Percentiles rank a stretch among this genome's conserved stretches.
These are phyloP conservation scores for Martiniozyma asiatica DNA, from an alignment of 1,139 yeast species.

Conservation along the genomic window DNA sequence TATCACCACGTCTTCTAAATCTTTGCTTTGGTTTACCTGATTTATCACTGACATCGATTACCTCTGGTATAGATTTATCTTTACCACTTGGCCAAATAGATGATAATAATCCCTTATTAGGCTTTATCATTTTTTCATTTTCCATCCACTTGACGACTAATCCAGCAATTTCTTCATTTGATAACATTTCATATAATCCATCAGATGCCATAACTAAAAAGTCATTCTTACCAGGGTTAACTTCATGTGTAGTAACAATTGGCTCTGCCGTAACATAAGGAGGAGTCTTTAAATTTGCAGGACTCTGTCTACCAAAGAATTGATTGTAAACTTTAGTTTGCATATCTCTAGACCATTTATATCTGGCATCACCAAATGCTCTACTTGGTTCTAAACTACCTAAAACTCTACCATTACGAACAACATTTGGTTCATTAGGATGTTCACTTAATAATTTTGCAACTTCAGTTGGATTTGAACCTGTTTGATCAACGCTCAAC, in stretches of 20 bases:
- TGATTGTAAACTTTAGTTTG: slow-evolving; percentile 66
- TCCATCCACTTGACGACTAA: slow-evolving; percentile 93
- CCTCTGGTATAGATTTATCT: slow-evolving; percentile 49
- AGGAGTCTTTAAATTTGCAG: slow-evolving; percentile 71
- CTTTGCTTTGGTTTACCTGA: slow-evolving; percentile 46
- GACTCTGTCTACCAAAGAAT: slow-evolving; percentile 76
- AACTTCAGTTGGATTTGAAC: slow-evolving; percentile 80
- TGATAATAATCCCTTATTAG: slow-evolving; percentile 25
- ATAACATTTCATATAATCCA: slow-evolving; percentile 83
- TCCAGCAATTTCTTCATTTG: slow-evolving; percentile 87
- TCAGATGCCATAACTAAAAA: slow-evolving; percentile 91
- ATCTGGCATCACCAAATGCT: slow-evolving; percentile 95
- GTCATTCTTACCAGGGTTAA: slow-evolving; percentile 62
- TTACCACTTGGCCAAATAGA: slow-evolving; percentile 30
- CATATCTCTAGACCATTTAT: slow-evolving; percentile 66
- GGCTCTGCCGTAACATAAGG: slow-evolving; percentile 98
- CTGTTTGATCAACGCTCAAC: slow-evolving; percentile 86
- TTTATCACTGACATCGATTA: slow-evolving; percentile 48
- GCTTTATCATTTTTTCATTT: slow-evolving; percentile 50
- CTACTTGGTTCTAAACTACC: slow-evolving; percentile 95
- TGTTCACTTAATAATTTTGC: slow-evolving; percentile 77
- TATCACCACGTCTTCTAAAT: slow-evolving; percentile 31
- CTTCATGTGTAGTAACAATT: slow-evolving; percentile 71
- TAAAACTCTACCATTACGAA: slow-evolving; percentile 78
- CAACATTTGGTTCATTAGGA: slow-evolving; percentile 78